Base-by-base conservation (phyloP, 2,329 filamentous ascomycete genomes). In the Microdochium bolleyi region DNA sequence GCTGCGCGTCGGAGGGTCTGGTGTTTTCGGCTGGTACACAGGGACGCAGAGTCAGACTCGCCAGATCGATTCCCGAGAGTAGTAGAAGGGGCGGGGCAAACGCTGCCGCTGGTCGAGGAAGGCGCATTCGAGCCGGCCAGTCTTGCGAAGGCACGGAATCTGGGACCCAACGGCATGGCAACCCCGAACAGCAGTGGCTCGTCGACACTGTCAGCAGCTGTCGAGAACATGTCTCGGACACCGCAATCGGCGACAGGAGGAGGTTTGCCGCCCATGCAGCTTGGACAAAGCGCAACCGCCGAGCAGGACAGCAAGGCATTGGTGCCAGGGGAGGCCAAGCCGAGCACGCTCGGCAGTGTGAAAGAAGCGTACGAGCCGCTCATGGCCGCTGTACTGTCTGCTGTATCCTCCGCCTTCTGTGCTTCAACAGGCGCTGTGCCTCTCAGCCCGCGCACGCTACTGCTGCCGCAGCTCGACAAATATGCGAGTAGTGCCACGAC, bases 281-380 rank as follows among this genome's bases (percentile, higher is more conserved):
- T 58, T 24, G 60, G 61, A 48, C 51, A 57, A 2, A 52, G 37
- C 11, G 51, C 48, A 14, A 41, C 54, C 13, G 50, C 56, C 37
- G 65, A 67, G 9, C 60, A 64, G 48, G 70, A 73, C 22, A 53
- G 54, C 25, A 73, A 66, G 54, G 52, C 60, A 8, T 55, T 58
- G 14, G 57, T 56, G 10, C 55, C 61, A 14, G 49, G 54, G 19
- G 71, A 75, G 38, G 55, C 62, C 11, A 74, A 69, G 55, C 57
- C 60, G 2, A 64, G 67, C 38, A 59, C 62, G 7, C 63, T 66
- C 1, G 66, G 69, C 13, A 66, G 71, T 4, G 60, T 72, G 30
- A 75, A 72, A 54, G 71, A 73, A 19, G 70, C 76, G 4, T 77
- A 83, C 59, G 77, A 81, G 54, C 74, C 74, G 44, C 80, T 83